Base-by-base conservation (phyloP, 2,329 filamentous ascomycete genomes). In the Lizonia empirigonia region DNA sequence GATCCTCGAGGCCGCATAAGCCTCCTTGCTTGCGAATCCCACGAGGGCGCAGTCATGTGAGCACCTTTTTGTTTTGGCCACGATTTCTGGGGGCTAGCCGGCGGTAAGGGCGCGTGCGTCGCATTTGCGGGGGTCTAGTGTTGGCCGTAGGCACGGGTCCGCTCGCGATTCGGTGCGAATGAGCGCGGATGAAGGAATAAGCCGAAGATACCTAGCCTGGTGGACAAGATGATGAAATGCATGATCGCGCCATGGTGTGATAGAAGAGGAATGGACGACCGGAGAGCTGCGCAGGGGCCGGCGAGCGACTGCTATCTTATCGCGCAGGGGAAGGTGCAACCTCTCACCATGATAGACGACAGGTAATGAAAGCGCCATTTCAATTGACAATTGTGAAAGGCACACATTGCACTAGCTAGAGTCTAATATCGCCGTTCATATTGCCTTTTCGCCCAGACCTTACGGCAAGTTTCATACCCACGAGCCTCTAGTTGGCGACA, bases 141-240 rank as follows among this genome's bases (percentile, higher is more conserved):
- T 15, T 46, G 49, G 42, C 49, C 42, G 49, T 44, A 47, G 49
- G 49, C 49, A 42, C 49, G 27, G 36, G 37, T 24, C 19, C 37
- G 33, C 42, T 38, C 16, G 18, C 27, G 19, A 39, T 34, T 34
- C 24, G 30, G 37, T 42, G 26, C 37, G 20, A 52, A 20, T 24
- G 34, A 15, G n/a, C 24, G 8, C 16, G 20, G 27, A 26, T 38
- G 23, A 46, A 34, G 50, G 32, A 37, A 47, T 66, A 65, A 69
- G 67, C 67, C 66, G 66, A 66, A 61, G 62, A 55, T 69, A n/a
- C n/a, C n/a, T n/a, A 68, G 60, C 67, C 66, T 60, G 48, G 42
- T 32, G 45, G 47, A 45, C 24, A 54, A 47, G 32, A 23, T 27
- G 24, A 41, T 26, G 29, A 40, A 37, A 38, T 53, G 38, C 34